Conservation (phyloP, 148 eudicot genomes). For the Cornus kousa region DNA sequence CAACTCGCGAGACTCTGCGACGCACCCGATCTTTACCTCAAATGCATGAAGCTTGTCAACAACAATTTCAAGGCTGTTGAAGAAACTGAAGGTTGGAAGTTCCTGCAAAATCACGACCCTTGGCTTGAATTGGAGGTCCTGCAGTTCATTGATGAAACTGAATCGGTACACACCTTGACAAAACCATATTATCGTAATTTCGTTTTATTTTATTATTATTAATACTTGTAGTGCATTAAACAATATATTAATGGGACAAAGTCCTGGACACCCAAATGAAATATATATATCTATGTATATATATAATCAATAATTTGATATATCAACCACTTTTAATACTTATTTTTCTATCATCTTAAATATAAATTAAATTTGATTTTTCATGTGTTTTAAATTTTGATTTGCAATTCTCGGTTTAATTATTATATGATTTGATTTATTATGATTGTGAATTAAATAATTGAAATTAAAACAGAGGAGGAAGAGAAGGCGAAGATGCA, state of each 20-base stretch:
- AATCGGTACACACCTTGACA: slow-evolving; percentile 42
- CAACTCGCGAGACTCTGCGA: slow-evolving; percentile 86
- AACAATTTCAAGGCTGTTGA: slow-evolving; percentile 53
- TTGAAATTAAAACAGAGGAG: slow-evolving; percentile 51
- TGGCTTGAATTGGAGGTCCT: slow-evolving; percentile 78
- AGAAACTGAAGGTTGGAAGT: slow-evolving; percentile 84
- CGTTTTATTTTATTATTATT: too few relatives aligned
- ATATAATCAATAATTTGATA: too few relatives aligned
- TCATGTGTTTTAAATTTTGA: too few relatives aligned
- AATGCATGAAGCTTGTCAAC: slow-evolving; percentile 57
- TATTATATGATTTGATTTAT: background rate
- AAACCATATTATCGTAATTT: background rate
- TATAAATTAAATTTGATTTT: too few relatives aligned
- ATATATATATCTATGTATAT: too few relatives aligned
- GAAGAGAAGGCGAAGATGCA: slow-evolving; percentile 63
- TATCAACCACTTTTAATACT: too few relatives aligned
- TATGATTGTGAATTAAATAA: too few relatives aligned
- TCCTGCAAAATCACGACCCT: slow-evolving; percentile 75
- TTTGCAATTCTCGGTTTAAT: too few relatives aligned
- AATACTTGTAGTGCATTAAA: too few relatives aligned
- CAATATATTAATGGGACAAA: too few relatives aligned
- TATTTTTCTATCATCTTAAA: too few relatives aligned
- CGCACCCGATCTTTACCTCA: slow-evolving; percentile 79
- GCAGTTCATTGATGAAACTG: slow-evolving; percentile 84
- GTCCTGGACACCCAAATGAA: too few relatives aligned